Base-by-base conservation (phyloP, 768 basidiomycete genomes). In the Tylopilus plumbeoviolaceoides region DNA sequence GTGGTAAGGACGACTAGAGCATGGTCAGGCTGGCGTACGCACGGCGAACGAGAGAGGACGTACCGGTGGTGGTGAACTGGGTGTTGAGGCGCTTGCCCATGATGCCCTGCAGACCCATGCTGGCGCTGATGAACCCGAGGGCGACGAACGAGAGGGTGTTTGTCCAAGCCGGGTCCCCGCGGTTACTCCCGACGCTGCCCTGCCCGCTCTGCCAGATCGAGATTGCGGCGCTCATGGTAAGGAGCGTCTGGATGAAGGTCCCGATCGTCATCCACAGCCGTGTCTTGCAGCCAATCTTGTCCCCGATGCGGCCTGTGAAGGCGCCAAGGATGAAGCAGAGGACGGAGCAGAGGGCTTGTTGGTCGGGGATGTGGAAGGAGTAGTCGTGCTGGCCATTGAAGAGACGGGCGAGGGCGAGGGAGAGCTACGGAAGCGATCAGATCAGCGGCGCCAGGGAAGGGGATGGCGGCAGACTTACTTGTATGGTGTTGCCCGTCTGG, bases 291-390 rank as follows among this genome's bases (percentile, higher is more conserved):
- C 92, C 92, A 23, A 93, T 77, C 52, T 75, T 76, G 70, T 95
- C 90, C n/a, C 92, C 91, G n/a, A 89, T 64, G 21, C 91, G 84
- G 0, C 91, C 91, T 48, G 91, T 45, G 66, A 80, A 83, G n/a
- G 90, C 81, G 7, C 92, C 91, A 10, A 75, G 51, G 58, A 88
- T 77, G 78, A 94, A 94, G n/a, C 81, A 68, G 52, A 89, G 62
- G 11, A 94, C 70, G n/a, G 89, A 91, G 33, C 80, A 82, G 48
- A 95, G 73, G 15, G 92, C 91, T 66, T 91, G 91, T 66, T 83
- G 84, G 61, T 97, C 93, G 3, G 90, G 78, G 50, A 78, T 79
- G 68, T 90, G 90, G 73, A 95, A 93, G 0, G 76, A 68, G 15
- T 64, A 63, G 62, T 87, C 81, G 39, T 76, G 74, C 64, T 17